phyloP scores from a whole-genome alignment of 2,329 filamentous ascomycete genomes.

The Nemania diffusa region DNA sequence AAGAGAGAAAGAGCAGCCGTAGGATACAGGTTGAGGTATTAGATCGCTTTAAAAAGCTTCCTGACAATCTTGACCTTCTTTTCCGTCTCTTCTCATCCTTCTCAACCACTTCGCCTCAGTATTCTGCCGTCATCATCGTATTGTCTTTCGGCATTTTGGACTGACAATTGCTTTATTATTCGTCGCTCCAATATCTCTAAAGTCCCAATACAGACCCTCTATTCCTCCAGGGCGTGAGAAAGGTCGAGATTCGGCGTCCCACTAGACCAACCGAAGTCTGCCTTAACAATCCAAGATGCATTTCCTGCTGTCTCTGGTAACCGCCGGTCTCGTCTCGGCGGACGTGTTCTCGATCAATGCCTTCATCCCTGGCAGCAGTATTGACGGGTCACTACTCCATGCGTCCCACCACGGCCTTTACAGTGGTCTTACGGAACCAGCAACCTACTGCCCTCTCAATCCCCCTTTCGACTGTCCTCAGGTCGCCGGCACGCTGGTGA shows the following conservation, averaged over 20 bases:
- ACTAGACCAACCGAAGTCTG: not conserved
- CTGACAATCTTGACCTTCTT: not conserved
- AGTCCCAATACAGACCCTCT: not conserved
- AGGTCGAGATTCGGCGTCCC: not conserved
- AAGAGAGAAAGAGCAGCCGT: not conserved
- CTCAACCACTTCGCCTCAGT: not conserved
- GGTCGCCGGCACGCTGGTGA: conserved; percentile 44
- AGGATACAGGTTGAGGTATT: not conserved
- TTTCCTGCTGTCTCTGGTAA: conserved; percentile 3
- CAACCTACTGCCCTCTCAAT: conserved; percentile 43
- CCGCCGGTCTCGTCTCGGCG: conserved; percentile 38
- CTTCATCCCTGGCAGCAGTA: conserved; percentile 41
- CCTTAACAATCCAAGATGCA: conserved; percentile 1
- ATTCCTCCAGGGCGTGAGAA: not conserved
- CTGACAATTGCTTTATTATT: not conserved
- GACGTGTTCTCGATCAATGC: conserved; percentile 42
- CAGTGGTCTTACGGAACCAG: conserved; percentile 41
- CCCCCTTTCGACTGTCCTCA: conserved; percentile 38
- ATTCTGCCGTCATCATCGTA: not conserved
- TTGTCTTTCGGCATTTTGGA: not conserved
- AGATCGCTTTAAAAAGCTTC: not conserved
- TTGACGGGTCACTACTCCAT: conserved; percentile 42
- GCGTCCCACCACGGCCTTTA: conserved; percentile 42
- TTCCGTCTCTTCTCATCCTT: not conserved
- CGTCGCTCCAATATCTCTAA: not conserved